Base-by-base conservation (phyloP, 148 eudicot species). In the Rhododendron simsii region DNA sequence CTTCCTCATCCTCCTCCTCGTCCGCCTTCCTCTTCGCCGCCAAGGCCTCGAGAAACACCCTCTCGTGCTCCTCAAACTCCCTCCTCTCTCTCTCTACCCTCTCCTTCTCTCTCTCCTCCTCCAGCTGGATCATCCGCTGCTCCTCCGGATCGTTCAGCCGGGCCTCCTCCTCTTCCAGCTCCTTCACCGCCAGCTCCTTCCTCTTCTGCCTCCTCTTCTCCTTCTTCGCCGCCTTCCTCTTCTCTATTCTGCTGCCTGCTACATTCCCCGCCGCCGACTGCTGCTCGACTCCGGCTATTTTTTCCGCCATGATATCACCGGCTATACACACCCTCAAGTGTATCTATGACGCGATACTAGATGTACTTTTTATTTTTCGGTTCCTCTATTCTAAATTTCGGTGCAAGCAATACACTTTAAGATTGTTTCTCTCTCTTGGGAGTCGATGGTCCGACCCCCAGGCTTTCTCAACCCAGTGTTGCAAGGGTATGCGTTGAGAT, bases 61-160 rank as follows among this genome's bases (percentile, higher is more conserved):
- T 86, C 89, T 96, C 99, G 50, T 92, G 88, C 87, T 92, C 98
- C 89, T 94, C 98, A 51, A 94, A 96, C 91, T 88, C 93, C 69
- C 16, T 57, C 20, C 94, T 88, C 45, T 95, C 99, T 63, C 91
- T 86, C 90, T 92, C 98, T 82, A 91, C 69, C 78, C 94, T 88
- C 89, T 92, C 94, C 8, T 83, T 90, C 55, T 96, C 99, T 81
- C 84, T 90, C 84, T 90, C 90, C 87, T 93, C 94, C 84, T 93
- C 87, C 55, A 87, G 71, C 85, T 75, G 88, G 87, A 91, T 83
- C 89, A 85, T 87, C 88, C 18, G 80, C 90, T 76, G 90, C 93
- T 90, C 91, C 80, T 92, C 96, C 0, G 98, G 93, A 89, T 96
- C 95, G 35, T 94, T 91, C 83, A 89, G 84, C 35, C 81, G 82